Evolutionary conservation across 768 basidiomycete genomes (phyloP).

Genomic region (Podaxis pistillaris): DNA sequence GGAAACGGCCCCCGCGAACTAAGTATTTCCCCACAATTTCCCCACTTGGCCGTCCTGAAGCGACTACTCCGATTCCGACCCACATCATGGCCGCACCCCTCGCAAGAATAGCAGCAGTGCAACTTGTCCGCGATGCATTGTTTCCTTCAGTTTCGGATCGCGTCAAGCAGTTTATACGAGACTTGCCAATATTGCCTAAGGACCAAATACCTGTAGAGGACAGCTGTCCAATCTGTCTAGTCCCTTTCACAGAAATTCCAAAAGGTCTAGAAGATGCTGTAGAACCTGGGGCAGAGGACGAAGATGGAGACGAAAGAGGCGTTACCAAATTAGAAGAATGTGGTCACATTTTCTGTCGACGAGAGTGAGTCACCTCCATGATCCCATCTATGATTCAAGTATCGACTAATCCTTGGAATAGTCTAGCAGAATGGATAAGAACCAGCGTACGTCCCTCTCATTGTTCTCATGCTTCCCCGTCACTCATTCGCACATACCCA

Average conservation of each 20-base stretch:
- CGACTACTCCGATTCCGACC: neutral
- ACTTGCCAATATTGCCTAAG: slow-evolving; percentile 41
- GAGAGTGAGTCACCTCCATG: slow-evolving; percentile 43
- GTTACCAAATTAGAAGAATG: slow-evolving; percentile 60
- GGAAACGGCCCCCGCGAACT: neutral
- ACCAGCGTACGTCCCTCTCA: slow-evolving; percentile 40
- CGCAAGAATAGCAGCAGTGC: slow-evolving; percentile 19
- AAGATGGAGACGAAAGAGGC: slow-evolving; percentile 28
- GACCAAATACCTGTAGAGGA: slow-evolving; percentile 46
- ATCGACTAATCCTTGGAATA: slow-evolving; percentile 22
- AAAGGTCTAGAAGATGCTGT: slow-evolving; percentile 24
- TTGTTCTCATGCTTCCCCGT: neutral
- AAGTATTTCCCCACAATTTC: neutral
- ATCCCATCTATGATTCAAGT: slow-evolving; percentile 1
- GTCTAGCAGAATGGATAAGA: slow-evolving; percentile 67
- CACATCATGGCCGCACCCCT: neutral
- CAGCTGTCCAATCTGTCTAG: slow-evolving; percentile 65
- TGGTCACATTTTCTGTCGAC: slow-evolving; percentile 66
- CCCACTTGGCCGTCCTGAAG: neutral
- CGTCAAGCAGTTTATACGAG: slow-evolving; percentile 38
- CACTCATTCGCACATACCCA: neutral
- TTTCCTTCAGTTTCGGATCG: slow-evolving; percentile 23
- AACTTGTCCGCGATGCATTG: slow-evolving; percentile 23
- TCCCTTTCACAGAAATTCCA: slow-evolving; percentile 46
- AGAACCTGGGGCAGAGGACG: slow-evolving; percentile 7